A percentile compares a stretch with the other conserved stretches of the same genome.
Evolutionary conservation across 2,329 filamentous ascomycete genomes (phyloP).

Genomic region (Calonectria pteridis): DNA sequence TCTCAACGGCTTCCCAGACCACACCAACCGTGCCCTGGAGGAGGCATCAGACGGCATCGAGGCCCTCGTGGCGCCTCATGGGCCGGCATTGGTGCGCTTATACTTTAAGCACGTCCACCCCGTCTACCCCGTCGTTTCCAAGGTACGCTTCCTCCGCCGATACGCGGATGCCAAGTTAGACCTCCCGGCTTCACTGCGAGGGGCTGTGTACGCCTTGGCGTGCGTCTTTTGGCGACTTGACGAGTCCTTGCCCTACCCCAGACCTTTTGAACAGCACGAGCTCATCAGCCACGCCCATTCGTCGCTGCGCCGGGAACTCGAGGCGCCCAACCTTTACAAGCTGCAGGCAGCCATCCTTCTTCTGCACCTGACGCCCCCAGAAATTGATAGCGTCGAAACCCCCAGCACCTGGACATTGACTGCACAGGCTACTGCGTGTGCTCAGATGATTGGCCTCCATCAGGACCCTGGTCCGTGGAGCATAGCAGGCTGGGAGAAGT

Average conservation of each 20-base stretch:
- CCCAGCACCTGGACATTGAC: slow-evolving; percentile 59
- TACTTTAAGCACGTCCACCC: slow-evolving; percentile 62
- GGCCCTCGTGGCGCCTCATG: slow-evolving; percentile 54
- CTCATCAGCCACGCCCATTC: slow-evolving; percentile 56
- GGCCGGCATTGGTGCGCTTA: slow-evolving; percentile 55
- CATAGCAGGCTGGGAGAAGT: slow-evolving; percentile 57
- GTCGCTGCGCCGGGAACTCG: slow-evolving; percentile 58
- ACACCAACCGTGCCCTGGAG: slow-evolving; percentile 53
- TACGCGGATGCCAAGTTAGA: slow-evolving; percentile 53
- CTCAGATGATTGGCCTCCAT: slow-evolving; percentile 61
- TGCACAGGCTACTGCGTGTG: slow-evolving; percentile 57
- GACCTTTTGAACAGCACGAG: slow-evolving; percentile 56
- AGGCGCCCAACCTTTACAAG: slow-evolving; percentile 60
- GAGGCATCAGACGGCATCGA: slow-evolving; percentile 58
- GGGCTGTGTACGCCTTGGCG: slow-evolving; percentile 59
- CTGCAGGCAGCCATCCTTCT: slow-evolving; percentile 61
- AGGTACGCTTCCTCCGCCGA: slow-evolving; percentile 55
- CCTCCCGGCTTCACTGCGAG: slow-evolving; percentile 59
- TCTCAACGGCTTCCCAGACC: slow-evolving; percentile 58
- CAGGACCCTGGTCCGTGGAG: slow-evolving; percentile 58
- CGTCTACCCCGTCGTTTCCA: slow-evolving; percentile 58
- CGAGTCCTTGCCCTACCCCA: slow-evolving; percentile 42
- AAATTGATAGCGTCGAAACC: slow-evolving; percentile 60
- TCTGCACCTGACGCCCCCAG: slow-evolving; percentile 58
- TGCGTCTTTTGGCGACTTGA: slow-evolving; percentile 57